Percentiles rank a stretch among this genome's conserved stretches.
Evolutionary conservation across 1,139 yeast species (phyloP).

Genomic region (Sugiyamaella novakii): DNA sequence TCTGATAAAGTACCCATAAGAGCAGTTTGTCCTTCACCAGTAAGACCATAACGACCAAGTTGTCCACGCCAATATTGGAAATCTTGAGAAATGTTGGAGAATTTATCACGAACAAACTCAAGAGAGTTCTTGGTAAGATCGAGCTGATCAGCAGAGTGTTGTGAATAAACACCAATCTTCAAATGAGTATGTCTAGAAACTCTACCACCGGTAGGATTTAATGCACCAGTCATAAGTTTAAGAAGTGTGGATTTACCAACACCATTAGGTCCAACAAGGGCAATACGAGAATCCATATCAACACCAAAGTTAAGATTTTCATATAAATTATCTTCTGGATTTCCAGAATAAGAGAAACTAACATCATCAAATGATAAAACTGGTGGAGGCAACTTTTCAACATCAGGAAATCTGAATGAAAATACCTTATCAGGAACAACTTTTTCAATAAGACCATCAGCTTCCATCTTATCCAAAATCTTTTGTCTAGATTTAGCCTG

Average conservation of each 20-base stretch:
- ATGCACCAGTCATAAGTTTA: constrained; percentile 94
- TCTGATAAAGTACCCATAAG: constrained; percentile 98
- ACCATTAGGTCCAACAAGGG: constrained; percentile 99
- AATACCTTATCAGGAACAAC: constrained; percentile 93
- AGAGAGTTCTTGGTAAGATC: constrained; percentile 93
- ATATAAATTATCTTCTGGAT: constrained; percentile 83
- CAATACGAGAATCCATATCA: constrained; percentile 98
- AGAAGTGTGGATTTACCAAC: constrained; percentile 96
- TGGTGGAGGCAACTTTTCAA: constrained; percentile 98
- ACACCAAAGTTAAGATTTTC: constrained; percentile 94
- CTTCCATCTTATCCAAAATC: constrained; percentile 99
- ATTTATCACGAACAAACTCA: constrained; percentile 95
- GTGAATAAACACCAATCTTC: constrained; percentile 98
- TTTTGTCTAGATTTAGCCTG: constrained; percentile 99
- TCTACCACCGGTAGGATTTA: constrained; percentile 88
- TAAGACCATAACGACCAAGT: constrained; percentile 96
- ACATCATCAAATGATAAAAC: constrained; percentile 95
- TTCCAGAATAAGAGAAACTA: constrained; percentile 89
- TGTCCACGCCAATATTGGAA: constrained; percentile 99
- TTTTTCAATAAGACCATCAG: constrained; percentile 94
- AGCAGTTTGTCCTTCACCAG: constrained; percentile 98
- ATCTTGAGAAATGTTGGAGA: constrained; percentile 88
- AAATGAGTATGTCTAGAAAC: constrained; percentile 97
- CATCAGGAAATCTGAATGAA: constrained; percentile 91
- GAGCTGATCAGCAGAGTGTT: constrained; percentile 97